Percentiles rank a stretch among this genome's conserved stretches.
Evolutionary conservation across 2,329 filamentous ascomycete species (phyloP).

Genomic region (Sporothrix phasma): DNA sequence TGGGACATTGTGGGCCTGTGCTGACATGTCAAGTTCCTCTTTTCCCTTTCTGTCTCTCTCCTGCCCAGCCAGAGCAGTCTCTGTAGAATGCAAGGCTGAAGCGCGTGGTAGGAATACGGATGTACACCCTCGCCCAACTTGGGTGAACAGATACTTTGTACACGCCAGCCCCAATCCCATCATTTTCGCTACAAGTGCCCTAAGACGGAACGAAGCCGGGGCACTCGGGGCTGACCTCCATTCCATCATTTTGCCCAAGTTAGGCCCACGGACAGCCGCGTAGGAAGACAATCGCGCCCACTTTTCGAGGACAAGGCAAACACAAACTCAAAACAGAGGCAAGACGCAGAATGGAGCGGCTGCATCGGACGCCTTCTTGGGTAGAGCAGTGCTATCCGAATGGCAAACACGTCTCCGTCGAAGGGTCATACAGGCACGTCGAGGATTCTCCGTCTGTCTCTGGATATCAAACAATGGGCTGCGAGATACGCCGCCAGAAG

Average conservation of each 20-base stretch:
- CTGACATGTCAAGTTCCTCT: slow-evolving; percentile 11
- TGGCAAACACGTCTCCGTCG: too few relatives aligned
- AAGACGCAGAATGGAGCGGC: neutral
- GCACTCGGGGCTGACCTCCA: neutral
- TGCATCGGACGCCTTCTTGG: neutral
- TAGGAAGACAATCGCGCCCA: slow-evolving; percentile 1
- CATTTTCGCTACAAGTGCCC: neutral
- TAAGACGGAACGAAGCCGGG: slow-evolving; percentile 2
- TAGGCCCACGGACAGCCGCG: slow-evolving; percentile 5
- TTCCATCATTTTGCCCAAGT: neutral
- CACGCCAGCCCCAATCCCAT: too few relatives aligned
- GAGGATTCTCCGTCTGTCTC: too few relatives aligned
- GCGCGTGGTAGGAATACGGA: neutral
- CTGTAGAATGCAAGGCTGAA: slow-evolving; percentile 21
- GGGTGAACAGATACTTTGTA: too few relatives aligned
- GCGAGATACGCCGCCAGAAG: neutral
- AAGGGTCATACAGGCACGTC: too few relatives aligned
- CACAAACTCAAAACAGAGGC: neutral
- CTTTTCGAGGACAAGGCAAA: slow-evolving; percentile 6
- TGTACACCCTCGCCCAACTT: too few relatives aligned
- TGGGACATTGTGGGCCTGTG: neutral
- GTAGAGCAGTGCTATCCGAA: too few relatives aligned
- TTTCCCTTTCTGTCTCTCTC: neutral
- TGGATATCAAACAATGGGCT: neutral
- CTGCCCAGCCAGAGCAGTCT: too few relatives aligned